Percentiles rank a stretch among this genome's conserved stretches.
Conservation (phyloP, 352 stramenopile genomes). For the Elongisporangium anandrum region DNA sequence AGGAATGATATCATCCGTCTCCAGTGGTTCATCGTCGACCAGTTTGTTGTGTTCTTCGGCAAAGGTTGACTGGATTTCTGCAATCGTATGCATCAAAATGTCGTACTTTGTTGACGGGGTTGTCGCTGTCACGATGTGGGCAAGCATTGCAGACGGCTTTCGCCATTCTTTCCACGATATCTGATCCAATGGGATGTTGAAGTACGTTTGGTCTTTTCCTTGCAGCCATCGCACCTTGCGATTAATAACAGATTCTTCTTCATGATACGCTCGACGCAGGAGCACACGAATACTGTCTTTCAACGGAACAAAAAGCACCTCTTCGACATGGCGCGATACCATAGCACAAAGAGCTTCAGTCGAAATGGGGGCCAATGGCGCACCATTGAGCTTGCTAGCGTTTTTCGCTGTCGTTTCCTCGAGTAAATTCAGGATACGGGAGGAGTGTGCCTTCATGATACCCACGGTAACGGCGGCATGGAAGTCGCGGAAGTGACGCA, state of each 20-base stretch:
- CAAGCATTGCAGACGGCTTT: slow-evolving; percentile 62
- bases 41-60: slow-evolving; percentile 66
- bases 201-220: slow-evolving; percentile 89
- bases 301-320: slow-evolving; percentile 66
- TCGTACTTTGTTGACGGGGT: slow-evolving; percentile 80
- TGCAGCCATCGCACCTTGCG: slow-evolving; percentile 86
- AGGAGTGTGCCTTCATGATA: slow-evolving; percentile 61
- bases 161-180: slow-evolving; percentile 86
- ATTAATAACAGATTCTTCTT: slow-evolving; percentile 77
- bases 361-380: slow-evolving; percentile 28
- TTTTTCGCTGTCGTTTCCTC: slow-evolving; percentile 39
- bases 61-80: slow-evolving; percentile 73
- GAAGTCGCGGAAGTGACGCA: slow-evolving; percentile 64
- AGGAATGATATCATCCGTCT: slow-evolving; percentile 84
- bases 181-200: slow-evolving; percentile 81
- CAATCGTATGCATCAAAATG: slow-evolving; percentile 64
- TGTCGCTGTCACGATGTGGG: slow-evolving; percentile 41
- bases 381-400: slow-evolving; percentile 12
- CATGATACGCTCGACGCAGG: slow-evolving; percentile 57
- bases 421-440: slow-evolving; percentile 52
- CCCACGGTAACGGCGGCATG: slow-evolving; percentile 49
- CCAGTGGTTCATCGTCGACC: slow-evolving; percentile 43
- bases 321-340: slow-evolving; percentile 80
- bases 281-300: slow-evolving; percentile 55
- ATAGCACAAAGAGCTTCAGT: slow-evolving; percentile 45